Evolutionary conservation across 169 alveolate genomes (phyloP).

Genomic region (Theileria parva): DNA sequence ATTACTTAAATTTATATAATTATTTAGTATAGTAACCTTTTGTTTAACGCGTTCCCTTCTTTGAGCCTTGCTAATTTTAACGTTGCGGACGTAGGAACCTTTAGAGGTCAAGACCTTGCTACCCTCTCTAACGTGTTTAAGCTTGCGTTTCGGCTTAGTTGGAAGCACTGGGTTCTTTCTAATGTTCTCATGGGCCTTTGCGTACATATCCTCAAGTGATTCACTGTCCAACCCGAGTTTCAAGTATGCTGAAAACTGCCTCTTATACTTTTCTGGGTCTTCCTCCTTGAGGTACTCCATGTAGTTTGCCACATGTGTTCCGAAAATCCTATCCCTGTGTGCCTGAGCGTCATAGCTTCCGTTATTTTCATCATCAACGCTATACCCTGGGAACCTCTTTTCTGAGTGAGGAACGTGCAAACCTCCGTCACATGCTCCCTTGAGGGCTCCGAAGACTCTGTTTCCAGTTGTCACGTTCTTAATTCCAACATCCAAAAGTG

Average conservation of each 20-base stretch:
- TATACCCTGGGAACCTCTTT: constrained; percentile 98
- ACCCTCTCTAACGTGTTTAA: constrained; percentile 81
- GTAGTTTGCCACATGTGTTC: constrained; percentile 96
- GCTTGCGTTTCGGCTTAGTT: constrained; percentile 82
- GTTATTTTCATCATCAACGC: constrained; percentile 85
- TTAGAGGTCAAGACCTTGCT: constrained; percentile 82
- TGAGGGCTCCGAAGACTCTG: constrained; percentile 99
- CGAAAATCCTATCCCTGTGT: constrained; percentile 97
- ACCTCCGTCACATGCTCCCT: constrained; percentile 99
- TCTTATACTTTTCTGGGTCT: constrained; percentile 93
- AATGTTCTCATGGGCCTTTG: constrained; percentile 95
- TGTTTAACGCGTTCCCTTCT: constrained; percentile 91
- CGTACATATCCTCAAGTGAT: constrained; percentile 94
- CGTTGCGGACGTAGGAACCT: constrained; percentile 88
- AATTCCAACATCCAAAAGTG: constrained; percentile 98
- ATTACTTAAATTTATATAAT: constrained; percentile 45
- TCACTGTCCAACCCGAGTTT: constrained; percentile 91
- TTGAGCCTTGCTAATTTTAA: constrained; percentile 88
- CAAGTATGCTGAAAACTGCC: constrained; percentile 94
- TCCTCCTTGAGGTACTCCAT: constrained; percentile 95
- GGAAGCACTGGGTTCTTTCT: constrained; percentile 92
- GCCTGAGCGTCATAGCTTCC: constrained; percentile 94
- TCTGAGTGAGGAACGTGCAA: constrained; percentile 98
- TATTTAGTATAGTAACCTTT: constrained; percentile 79
- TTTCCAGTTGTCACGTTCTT: constrained; percentile 98